These are phyloP conservation scores for Sugiyamaella xylanicola DNA, from an alignment of 1,139 yeast genomes.

Conservation along the genomic window DNA sequence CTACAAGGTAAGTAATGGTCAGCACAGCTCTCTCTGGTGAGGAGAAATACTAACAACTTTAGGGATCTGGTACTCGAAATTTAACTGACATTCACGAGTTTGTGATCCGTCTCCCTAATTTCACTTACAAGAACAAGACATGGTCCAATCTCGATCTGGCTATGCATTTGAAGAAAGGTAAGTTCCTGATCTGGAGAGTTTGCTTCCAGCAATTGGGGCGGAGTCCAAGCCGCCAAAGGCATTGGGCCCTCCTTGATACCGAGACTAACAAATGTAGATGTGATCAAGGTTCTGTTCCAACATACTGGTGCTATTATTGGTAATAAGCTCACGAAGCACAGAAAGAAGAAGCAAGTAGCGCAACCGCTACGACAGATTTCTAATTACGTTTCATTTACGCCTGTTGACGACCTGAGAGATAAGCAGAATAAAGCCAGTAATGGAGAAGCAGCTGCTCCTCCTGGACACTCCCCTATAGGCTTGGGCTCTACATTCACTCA, in stretches of 20 bases:
- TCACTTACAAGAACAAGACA: conserved; percentile 64
- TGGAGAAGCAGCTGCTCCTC: not conserved
- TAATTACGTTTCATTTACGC: conserved; percentile 40
- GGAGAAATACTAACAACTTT: conserved; percentile 3
- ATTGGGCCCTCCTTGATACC: too few species aligned
- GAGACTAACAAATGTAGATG: conserved; percentile 45
- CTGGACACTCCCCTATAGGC: not conserved
- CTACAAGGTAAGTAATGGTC: conserved; percentile 49
- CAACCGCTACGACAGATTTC: conserved; percentile 41
- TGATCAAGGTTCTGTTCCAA: conserved; percentile 64
- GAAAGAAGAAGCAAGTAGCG: conserved; percentile 27
- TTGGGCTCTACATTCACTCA: conserved; percentile 8
- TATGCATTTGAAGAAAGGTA: conserved; percentile 56
- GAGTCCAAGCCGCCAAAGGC: too few species aligned
- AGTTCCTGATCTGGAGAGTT: not conserved
- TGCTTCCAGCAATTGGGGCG: not conserved
- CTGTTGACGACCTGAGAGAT: conserved; percentile 32
- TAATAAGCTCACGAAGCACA: conserved; percentile 62
- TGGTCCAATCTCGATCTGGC: conserved; percentile 82
- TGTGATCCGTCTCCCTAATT: conserved; percentile 62
- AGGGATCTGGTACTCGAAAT: conserved; percentile 65
- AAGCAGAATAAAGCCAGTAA: conserved; percentile 3
- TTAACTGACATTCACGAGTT: conserved; percentile 75
- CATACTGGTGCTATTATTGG: conserved; percentile 82
- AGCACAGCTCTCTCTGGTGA: not conserved